Percentiles rank a stretch among this genome's conserved stretches.
phyloP scores from a whole-genome alignment of 2,329 filamentous ascomycete genomes.

The Capronia americana region DNA sequence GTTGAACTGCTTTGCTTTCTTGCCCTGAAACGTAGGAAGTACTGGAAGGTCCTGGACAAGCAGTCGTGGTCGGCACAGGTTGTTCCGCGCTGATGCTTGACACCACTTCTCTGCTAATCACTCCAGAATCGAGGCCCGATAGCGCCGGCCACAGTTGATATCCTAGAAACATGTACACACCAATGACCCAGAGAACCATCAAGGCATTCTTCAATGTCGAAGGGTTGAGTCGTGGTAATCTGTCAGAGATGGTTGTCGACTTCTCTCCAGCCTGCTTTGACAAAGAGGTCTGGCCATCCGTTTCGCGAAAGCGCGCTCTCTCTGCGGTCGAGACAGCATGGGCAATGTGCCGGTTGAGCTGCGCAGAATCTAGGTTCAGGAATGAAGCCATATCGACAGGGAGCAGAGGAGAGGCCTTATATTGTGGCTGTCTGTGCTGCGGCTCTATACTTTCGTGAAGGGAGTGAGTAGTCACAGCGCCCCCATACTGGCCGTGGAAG shows the following conservation, averaged over 20 bases:
- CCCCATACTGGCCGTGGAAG: conserved; percentile 43
- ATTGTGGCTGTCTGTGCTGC: neutral
- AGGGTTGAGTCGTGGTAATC: neutral
- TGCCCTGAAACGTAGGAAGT: neutral
- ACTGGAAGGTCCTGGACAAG: neutral
- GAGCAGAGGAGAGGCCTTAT: conserved; percentile 42
- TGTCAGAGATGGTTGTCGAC: neutral
- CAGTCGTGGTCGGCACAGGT: neutral
- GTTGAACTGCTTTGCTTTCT: neutral
- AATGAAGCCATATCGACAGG: conserved; percentile 57
- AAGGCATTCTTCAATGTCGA: conserved; percentile 20
- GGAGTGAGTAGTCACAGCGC: conserved; percentile 40
- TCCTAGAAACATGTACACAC: conserved; percentile 24
- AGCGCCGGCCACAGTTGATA: conserved; percentile 23
- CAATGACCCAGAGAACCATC: conserved; percentile 22
- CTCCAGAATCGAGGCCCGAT: conserved; percentile 6
- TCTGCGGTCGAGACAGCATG: conserved; percentile 43
- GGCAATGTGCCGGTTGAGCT: conserved; percentile 56
- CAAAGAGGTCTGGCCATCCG: neutral
- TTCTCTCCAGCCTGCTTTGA: conserved; percentile 7
- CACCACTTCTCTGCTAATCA: neutral
- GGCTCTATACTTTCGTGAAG: conserved; percentile 53
- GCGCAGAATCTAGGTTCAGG: conserved; percentile 53
- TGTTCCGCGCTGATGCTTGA: neutral
- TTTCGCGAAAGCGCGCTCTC: neutral